phyloP scores from a whole-genome alignment of 176 grass and related monocot species.

The Chloris gayana region DNA sequence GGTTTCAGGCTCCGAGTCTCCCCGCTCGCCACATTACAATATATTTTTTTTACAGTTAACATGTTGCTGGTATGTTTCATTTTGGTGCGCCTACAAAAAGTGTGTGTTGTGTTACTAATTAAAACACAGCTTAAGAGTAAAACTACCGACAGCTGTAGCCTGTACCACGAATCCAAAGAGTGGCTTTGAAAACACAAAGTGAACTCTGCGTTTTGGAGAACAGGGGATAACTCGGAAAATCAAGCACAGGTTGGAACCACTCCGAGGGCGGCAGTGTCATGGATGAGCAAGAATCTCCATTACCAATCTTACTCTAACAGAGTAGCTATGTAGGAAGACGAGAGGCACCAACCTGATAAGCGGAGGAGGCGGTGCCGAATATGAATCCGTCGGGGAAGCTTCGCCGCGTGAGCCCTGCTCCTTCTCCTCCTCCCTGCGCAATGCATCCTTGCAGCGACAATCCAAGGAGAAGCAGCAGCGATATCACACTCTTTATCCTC shows the following conservation, averaged over 20 bases:
- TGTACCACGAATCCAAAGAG: not conserved
- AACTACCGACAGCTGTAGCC: not conserved
- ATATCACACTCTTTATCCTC: slow-evolving; percentile 22
- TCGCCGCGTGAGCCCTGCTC: slow-evolving; percentile 55
- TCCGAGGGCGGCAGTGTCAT: not conserved
- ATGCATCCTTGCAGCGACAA: slow-evolving; percentile 33
- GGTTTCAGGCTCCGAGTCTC: not conserved
- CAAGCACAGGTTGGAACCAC: not conserved
- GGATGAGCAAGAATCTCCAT: not conserved
- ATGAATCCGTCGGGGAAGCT: slow-evolving; percentile 88
- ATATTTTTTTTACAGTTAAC: not conserved
- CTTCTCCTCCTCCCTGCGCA: slow-evolving; percentile 33
- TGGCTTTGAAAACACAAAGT: not conserved
- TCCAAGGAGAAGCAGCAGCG: not conserved
- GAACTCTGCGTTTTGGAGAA: too few species aligned
- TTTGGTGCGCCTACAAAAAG: too few species aligned
- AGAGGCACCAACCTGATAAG: slow-evolving; percentile 67
- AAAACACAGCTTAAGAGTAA: not conserved
- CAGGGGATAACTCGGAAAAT: not conserved
- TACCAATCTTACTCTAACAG: not conserved
- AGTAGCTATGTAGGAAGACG: not conserved
- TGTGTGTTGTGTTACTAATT: too few species aligned
- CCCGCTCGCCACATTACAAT: too few species aligned
- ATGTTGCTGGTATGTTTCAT: too few species aligned
- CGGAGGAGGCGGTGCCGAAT: slow-evolving; percentile 87